Conservation (phyloP, 495 filamentous ascomycete species). For the Talaromyces borbonicus region DNA sequence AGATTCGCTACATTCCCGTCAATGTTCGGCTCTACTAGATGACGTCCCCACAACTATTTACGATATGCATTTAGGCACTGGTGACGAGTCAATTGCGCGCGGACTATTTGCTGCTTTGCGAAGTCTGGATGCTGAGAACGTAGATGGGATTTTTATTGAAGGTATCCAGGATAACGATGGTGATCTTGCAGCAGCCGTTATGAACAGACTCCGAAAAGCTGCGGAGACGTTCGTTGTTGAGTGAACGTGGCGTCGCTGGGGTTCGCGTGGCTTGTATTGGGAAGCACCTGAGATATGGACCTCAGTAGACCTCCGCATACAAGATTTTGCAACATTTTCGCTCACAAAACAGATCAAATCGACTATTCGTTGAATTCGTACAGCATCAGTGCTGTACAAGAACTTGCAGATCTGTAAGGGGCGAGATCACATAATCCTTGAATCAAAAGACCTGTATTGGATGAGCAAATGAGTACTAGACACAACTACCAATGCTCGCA, state of each 20-base stretch:
- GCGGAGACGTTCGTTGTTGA: constrained; percentile 43
- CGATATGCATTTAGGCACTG: constrained; percentile 53
- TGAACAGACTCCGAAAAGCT: constrained; percentile 91
- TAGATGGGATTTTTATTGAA: constrained; percentile 85
- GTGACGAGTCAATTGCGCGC: constrained; percentile 65
- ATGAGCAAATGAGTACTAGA: background rate
- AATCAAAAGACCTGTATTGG: background rate
- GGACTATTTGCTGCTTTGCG: constrained; percentile 80
- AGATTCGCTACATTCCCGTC: background rate
- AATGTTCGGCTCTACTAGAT: background rate
- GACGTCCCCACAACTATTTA: constrained; percentile 15
- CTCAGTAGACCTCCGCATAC: too few relatives aligned
- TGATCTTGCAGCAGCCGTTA: constrained; percentile 83
- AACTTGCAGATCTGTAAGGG: too few relatives aligned
- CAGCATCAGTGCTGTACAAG: too few relatives aligned
- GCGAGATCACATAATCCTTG: too few relatives aligned
- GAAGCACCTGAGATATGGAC: too few relatives aligned
- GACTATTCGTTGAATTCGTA: too few relatives aligned
- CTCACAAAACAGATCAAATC: too few relatives aligned
- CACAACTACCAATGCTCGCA: background rate
- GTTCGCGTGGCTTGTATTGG: too few relatives aligned
- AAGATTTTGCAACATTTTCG: too few relatives aligned
- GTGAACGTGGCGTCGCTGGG: too few relatives aligned
- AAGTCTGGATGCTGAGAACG: constrained; percentile 67
- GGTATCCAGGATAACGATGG: constrained; percentile 67